Percentiles rank a stretch among this genome's conserved stretches.
Conservation (phyloP, 345 rosid species). For the Salix caprea region DNA sequence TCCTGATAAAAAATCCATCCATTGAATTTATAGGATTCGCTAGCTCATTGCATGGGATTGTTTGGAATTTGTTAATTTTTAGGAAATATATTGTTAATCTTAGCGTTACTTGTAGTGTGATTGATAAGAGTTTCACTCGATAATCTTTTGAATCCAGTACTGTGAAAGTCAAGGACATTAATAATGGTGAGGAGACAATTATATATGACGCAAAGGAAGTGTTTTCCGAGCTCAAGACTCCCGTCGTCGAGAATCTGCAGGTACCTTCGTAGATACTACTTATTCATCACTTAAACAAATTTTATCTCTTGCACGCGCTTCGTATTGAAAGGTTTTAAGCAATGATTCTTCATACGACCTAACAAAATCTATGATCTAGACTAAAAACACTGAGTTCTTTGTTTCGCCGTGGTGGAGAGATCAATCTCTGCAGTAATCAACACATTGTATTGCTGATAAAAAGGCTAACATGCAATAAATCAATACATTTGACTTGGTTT, state of each 20-base stretch:
- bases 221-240: slow-evolving; percentile 51
- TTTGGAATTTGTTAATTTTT: too few species aligned
- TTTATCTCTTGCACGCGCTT: neutral
- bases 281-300: neutral
- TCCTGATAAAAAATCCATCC: neutral
- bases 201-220: slow-evolving; percentile 60
- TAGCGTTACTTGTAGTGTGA: too few species aligned
- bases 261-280: slow-evolving; percentile 23
- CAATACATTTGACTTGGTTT: neutral
- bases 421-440: neutral
- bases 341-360: neutral
- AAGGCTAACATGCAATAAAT: neutral
- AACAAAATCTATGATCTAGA: neutral
- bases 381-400: neutral
- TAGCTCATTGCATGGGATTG: too few species aligned
- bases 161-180: slow-evolving; percentile 51
- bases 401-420: neutral
- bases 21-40: too few species aligned
- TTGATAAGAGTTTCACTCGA: neutral
- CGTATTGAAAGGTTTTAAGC: neutral
- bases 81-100: too few species aligned
- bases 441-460: neutral
- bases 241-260: slow-evolving; percentile 51
- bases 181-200: slow-evolving; percentile 40
- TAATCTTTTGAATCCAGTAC: slow-evolving; percentile 30